A percentile compares a stretch with the other conserved stretches of the same genome.
Evolutionary conservation across 2,329 filamentous ascomycete genomes (phyloP).

Genomic region (Sordariomycetes sp.): DNA sequence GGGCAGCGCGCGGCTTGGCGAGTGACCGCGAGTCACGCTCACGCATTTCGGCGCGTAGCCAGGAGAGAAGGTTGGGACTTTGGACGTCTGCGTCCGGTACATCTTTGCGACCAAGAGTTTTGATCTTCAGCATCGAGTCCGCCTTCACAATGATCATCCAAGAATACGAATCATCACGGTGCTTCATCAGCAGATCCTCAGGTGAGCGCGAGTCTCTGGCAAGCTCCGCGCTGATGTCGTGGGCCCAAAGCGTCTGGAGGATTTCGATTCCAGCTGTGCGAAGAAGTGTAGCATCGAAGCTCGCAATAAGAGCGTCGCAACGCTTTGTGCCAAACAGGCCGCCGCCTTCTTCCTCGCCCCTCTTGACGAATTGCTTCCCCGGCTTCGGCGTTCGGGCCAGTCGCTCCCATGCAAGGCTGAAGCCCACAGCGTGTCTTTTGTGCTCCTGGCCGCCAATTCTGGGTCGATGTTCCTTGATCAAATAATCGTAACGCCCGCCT

Average conservation of each 20-base stretch:
- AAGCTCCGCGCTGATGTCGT: slow-evolving; percentile 82
- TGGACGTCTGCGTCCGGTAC: slow-evolving; percentile 67
- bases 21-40: slow-evolving; percentile 61
- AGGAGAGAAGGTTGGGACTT: slow-evolving; percentile 62
- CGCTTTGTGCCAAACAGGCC: slow-evolving; percentile 53
- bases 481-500: slow-evolving; percentile 82
- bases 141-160: slow-evolving; percentile 89
- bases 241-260: slow-evolving; percentile 69
- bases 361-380: slow-evolving; percentile 57
- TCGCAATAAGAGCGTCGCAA: slow-evolving; percentile 85
- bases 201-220: slow-evolving; percentile 69
- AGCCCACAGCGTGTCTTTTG: slow-evolving; percentile 78
- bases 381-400: slow-evolving; percentile 57
- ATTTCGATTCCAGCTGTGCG: slow-evolving; percentile 70
- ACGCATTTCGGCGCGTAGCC: slow-evolving; percentile 73
- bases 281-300: slow-evolving; percentile 70
- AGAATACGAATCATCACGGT: slow-evolving; percentile 67
- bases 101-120: slow-evolving; percentile 68
- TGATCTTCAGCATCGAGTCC: slow-evolving; percentile 68
- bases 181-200: slow-evolving; percentile 69
- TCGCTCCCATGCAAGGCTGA: slow-evolving; percentile 83
- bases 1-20: slow-evolving; percentile 20
- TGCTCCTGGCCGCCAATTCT: slow-evolving; percentile 52
- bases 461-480: slow-evolving; percentile 77
- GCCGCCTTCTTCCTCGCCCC: slow-evolving; percentile 52